These are phyloP conservation scores for Gynostemma pentaphyllum DNA, from an alignment of 306 rosid species.

Conservation along the genomic window DNA sequence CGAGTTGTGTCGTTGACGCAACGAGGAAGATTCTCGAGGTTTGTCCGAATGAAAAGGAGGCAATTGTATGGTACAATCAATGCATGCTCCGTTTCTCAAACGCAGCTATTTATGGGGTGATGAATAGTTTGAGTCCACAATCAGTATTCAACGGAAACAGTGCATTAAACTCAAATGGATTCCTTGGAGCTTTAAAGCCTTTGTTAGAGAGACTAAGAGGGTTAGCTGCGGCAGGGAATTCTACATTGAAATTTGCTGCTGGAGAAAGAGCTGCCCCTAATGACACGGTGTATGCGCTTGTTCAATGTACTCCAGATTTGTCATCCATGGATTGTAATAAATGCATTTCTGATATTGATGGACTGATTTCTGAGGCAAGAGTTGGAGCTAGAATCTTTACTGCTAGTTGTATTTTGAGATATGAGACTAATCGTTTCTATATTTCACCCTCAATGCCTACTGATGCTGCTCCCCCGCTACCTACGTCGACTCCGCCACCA, in stretches of 20 bases:
- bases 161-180: neutral
- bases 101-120: neutral
- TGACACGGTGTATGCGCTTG: neutral
- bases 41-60: neutral
- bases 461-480: no score
- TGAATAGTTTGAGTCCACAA: neutral
- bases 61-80: neutral
- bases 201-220: neutral
- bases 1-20: conserved; percentile 2
- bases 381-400: neutral
- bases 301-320: neutral
- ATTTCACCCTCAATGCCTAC: no score
- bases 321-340: neutral
- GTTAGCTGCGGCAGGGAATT: neutral
- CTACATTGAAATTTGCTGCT: no score
- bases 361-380: neutral
- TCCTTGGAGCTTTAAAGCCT: neutral
- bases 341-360: neutral
- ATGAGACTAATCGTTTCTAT: neutral
- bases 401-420: neutral
- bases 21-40: neutral
- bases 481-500: no score
- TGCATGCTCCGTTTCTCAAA: conserved; percentile 1
- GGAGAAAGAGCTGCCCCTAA: neutral
- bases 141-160: neutral